Evolutionary conservation across 2,329 filamentous ascomycete genomes (phyloP).

Genomic region (Fusarium sp.): DNA sequence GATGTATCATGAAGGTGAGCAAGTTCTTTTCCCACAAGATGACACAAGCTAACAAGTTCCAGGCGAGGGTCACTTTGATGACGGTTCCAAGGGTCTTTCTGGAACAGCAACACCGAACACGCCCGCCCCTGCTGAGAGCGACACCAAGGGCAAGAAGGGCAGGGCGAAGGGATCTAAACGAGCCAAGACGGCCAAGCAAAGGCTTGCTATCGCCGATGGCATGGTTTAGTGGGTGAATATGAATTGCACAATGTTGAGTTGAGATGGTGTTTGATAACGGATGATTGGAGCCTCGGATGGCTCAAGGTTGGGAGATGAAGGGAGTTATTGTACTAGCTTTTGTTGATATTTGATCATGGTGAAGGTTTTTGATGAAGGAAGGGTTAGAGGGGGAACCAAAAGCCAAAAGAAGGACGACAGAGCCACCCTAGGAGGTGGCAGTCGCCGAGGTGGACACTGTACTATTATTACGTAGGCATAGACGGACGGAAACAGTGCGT

Average conservation of each 20-base stretch:
- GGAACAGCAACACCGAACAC: conserved; percentile 82
- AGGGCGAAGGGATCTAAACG: conserved; percentile 66
- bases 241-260: conserved; percentile 15
- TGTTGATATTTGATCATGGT: conserved; percentile 20
- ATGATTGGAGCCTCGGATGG: conserved; percentile 21
- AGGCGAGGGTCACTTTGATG: conserved; percentile 98
- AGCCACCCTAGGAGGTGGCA: conserved; percentile 8
- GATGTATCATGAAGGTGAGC: conserved; percentile 98
- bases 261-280: conserved; percentile 41
- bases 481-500: conserved; percentile 36
- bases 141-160: conserved; percentile 65
- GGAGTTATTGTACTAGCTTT: conserved; percentile 34
- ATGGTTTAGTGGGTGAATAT: conserved; percentile 48
- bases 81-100: conserved; percentile 73
- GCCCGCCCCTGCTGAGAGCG: conserved; percentile 75
- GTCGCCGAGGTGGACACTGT: conserved; percentile 32
- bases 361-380: conserved; percentile 23
- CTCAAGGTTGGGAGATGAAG: conserved; percentile 25
- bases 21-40: neutral
- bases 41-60: conserved; percentile 42
- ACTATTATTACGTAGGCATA: conserved; percentile 43
- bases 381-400: conserved; percentile 40
- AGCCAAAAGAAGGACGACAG: conserved; percentile 31
- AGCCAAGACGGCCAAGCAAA: conserved; percentile 76
- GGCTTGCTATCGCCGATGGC: conserved; percentile 76